Conservation (phyloP, 208 protist species). For the Tritrichomonas musculus region DNA sequence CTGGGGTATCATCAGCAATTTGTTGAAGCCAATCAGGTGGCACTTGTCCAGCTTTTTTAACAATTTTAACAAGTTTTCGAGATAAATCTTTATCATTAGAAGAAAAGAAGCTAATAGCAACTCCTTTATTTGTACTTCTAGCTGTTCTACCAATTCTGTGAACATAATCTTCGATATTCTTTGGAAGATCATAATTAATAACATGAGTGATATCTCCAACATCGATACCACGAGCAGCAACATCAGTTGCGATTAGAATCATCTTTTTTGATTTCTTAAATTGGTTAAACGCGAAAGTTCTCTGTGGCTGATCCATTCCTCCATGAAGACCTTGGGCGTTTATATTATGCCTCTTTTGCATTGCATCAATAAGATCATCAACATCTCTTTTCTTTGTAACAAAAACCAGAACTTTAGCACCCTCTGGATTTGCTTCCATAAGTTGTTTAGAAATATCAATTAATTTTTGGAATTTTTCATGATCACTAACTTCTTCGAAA, state of each 20-base stretch:
- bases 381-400: constrained; percentile 79
- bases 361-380: constrained; percentile 69
- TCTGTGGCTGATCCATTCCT: constrained; percentile 54
- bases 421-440: background rate
- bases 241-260: constrained; percentile 74
- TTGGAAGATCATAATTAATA: constrained; percentile 71
- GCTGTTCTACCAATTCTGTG: constrained; percentile 87
- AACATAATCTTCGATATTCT: constrained; percentile 75
- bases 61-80: background rate
- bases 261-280: constrained; percentile 43
- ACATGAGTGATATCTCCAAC: constrained; percentile 63
- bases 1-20: background rate
- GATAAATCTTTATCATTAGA: background rate
- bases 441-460: background rate
- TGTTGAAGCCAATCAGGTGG: background rate
- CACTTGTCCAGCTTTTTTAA: background rate
- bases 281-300: constrained; percentile 47
- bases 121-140: constrained; percentile 59
- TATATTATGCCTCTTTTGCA: constrained; percentile 39
- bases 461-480: background rate
- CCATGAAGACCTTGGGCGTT: constrained; percentile 50
- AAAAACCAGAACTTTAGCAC: constrained; percentile 68
- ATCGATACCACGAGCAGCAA: constrained; percentile 63
- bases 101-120: constrained; percentile 49
- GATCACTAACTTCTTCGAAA: background rate